Percentiles rank a stretch among this genome's conserved stretches.
Evolutionary conservation across 257 asterid genomes (phyloP).

Genomic region (Oldenlandia corymbosa): DNA sequence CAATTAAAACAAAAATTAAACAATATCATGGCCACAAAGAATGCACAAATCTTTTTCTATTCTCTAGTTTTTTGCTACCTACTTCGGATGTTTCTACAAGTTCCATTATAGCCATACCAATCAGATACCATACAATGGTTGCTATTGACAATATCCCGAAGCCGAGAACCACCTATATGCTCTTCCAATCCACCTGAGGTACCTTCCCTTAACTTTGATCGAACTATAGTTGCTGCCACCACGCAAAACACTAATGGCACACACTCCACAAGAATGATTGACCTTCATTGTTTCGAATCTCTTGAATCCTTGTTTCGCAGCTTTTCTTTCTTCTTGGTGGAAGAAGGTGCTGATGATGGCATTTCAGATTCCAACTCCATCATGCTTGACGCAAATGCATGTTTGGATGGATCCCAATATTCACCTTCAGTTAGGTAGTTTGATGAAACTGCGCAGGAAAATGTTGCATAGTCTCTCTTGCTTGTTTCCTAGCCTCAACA

Average conservation of each 20-base stretch:
- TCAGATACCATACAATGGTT: conserved; percentile 65
- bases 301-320: conserved; percentile 10
- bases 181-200: conserved; percentile 32
- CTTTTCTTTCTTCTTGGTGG: conserved; percentile 14
- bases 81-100: conserved; percentile 36
- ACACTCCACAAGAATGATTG: conserved; percentile 37
- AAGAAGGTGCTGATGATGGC: conserved; percentile 9
- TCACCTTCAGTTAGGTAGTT: conserved; percentile 22
- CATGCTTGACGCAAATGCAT: conserved; percentile 24
- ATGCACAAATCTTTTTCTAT: neutral
- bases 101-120: conserved; percentile 46
- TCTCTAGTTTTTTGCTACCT: conserved; percentile 17
- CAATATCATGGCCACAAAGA: too few species aligned
- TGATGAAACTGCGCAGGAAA: conserved; percentile 14
- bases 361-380: conserved; percentile 16
- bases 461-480: conserved; percentile 18
- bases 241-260: conserved; percentile 38
- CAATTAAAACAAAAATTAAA: too few species aligned
- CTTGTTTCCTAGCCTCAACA: conserved; percentile 62
- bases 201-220: conserved; percentile 37
- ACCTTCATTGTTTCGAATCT: conserved; percentile 9
- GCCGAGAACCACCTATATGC: conserved; percentile 68
- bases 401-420: conserved; percentile 65
- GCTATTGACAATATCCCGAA: conserved; percentile 62
- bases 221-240: conserved; percentile 44